phyloP scores from a whole-genome alignment of 1,284 basidiomycete genomes.

The Salmacisia buchloeana region DNA sequence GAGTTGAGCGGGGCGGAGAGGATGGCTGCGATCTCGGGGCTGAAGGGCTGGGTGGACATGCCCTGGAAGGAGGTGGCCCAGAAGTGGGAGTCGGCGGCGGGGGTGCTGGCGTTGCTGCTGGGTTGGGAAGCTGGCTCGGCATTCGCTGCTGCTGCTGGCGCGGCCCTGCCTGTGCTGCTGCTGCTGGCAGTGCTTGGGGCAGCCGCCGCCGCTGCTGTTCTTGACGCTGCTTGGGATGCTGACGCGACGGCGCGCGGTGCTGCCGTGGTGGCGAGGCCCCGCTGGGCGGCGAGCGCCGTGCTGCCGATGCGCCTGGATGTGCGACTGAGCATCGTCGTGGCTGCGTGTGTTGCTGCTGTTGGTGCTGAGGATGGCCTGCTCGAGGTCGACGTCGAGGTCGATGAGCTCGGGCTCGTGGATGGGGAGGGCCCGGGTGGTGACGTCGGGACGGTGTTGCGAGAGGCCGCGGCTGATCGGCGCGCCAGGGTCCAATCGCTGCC shows the following conservation, averaged over 20 bases:
- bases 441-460: too few species aligned
- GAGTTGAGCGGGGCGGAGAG: conserved; percentile 71
- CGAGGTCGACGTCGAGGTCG: too few species aligned
- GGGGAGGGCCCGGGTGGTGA: too few species aligned
- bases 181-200: not conserved
- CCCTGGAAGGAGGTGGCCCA: conserved; percentile 87
- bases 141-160: not conserved
- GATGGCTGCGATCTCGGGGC: conserved; percentile 67
- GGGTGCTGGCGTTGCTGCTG: not conserved
- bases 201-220: not conserved
- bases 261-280: too few species aligned
- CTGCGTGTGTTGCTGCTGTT: not conserved
- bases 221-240: not conserved
- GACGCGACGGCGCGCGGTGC: not conserved
- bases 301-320: too few species aligned
- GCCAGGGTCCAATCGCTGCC: too few species aligned
- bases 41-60: conserved; percentile 71
- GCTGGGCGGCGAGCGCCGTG: too few species aligned
- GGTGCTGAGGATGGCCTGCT: not conserved
- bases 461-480: too few species aligned
- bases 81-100: conserved; percentile 50
- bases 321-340: too few species aligned
- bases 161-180: not conserved
- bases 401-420: too few species aligned
- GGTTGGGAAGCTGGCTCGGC: not conserved